Conservation (phyloP, 768 basidiomycete genomes). For the Inosperma sp. region DNA sequence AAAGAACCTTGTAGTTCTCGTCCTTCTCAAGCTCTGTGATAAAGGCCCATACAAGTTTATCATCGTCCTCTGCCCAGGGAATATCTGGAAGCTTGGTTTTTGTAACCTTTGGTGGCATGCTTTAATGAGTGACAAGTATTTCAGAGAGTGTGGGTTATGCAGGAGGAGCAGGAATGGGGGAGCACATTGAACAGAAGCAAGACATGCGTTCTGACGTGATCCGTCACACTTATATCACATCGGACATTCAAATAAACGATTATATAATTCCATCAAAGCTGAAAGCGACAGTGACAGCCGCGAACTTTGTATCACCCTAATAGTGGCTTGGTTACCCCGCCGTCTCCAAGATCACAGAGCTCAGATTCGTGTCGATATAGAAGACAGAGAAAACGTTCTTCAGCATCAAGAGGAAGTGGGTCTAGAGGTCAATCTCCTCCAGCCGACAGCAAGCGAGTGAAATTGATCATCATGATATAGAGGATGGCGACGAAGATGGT, state of each 20-base stretch:
- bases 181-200: too few relatives aligned
- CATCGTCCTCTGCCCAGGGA: constrained; percentile 21
- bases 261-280: too few relatives aligned
- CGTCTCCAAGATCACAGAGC: constrained; percentile 68
- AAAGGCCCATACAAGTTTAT: constrained; percentile 10
- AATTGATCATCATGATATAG: constrained; percentile 20
- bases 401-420: constrained; percentile 23
- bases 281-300: too few relatives aligned
- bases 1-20: not conserved
- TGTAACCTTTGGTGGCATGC: too few relatives aligned
- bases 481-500: constrained; percentile 14
- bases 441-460: too few relatives aligned
- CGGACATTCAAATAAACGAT: too few relatives aligned
- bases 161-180: too few relatives aligned
- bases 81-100: constrained; percentile 23
- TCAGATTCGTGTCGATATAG: constrained; percentile 52
- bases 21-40: constrained; percentile 26
- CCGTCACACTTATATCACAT: too few relatives aligned
- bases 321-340: constrained; percentile 65
- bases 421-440: constrained; percentile 18
- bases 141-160: too few relatives aligned
- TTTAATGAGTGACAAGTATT: too few relatives aligned
- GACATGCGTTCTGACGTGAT: too few relatives aligned
- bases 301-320: too few relatives aligned
- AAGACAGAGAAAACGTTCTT: constrained; percentile 38